A percentile compares a stretch with the other conserved stretches of the same genome.
Evolutionary conservation across 2,329 filamentous ascomycete species (phyloP).

Genomic region (Trichoderma simmonsii): DNA sequence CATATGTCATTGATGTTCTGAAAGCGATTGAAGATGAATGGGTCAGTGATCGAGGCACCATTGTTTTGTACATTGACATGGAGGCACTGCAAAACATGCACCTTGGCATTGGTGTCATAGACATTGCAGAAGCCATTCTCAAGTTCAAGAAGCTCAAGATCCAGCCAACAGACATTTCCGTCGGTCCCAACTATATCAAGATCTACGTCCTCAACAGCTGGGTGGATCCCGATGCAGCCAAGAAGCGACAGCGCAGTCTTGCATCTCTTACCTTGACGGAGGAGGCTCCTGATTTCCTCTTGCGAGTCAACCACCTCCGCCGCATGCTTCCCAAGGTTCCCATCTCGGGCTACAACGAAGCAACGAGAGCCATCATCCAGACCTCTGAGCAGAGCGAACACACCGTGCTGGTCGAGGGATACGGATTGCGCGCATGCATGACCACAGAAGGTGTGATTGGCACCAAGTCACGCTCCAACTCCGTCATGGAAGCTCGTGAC

Average conservation of each 20-base stretch:
- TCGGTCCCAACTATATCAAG: constrained; percentile 62
- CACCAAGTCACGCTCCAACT: constrained; percentile 72
- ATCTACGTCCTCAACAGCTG: constrained; percentile 60
- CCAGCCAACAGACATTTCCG: constrained; percentile 60
- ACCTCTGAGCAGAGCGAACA: constrained; percentile 67
- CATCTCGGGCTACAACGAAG: constrained; percentile 85
- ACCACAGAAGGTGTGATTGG: constrained; percentile 89
- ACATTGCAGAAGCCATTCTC: constrained; percentile 75
- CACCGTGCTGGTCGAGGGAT: constrained; percentile 87
- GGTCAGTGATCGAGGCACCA: constrained; percentile 70
- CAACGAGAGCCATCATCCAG: constrained; percentile 83
- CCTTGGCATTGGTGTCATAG: constrained; percentile 69
- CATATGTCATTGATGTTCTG: constrained; percentile 78
- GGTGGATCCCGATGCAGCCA: constrained; percentile 32
- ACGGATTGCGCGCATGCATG: constrained; percentile 86
- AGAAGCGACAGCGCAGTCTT: constrained; percentile 42
- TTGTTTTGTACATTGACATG: constrained; percentile 79
- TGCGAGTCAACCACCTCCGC: constrained; percentile 81
- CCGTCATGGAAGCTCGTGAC: constrained; percentile 81
- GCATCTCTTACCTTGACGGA: constrained; percentile 40
- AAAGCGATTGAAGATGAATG: constrained; percentile 84
- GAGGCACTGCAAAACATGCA: constrained; percentile 76
- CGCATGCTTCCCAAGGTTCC: constrained; percentile 77
- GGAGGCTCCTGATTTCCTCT: constrained; percentile 53
- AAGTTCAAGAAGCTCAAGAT: constrained; percentile 82